phyloP scores from a whole-genome alignment of 441 rosid genomes.

The Breynia disticha region DNA sequence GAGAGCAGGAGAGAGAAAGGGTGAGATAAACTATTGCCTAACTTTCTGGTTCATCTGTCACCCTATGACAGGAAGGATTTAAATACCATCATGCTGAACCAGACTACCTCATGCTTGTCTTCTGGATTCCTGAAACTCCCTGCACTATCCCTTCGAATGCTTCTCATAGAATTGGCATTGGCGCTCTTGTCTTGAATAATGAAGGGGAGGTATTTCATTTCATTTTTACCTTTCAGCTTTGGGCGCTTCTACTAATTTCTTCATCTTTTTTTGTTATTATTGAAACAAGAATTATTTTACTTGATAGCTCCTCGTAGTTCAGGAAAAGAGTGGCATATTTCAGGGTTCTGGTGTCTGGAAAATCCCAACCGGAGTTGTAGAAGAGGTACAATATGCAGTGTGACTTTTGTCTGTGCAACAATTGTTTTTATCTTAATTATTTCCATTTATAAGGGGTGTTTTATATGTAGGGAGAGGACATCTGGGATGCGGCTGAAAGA shows the following conservation, averaged over 20 bases:
- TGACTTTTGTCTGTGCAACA: too few species aligned
- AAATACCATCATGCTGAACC: conserved; percentile 76
- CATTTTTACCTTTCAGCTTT: not conserved
- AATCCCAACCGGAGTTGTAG: conserved; percentile 59
- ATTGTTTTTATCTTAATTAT: conserved; percentile 4
- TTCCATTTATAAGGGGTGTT: too few species aligned
- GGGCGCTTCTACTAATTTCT: too few species aligned
- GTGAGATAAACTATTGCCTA: not conserved
- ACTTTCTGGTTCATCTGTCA: not conserved
- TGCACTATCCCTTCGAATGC: conserved; percentile 60
- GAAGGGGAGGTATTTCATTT: conserved; percentile 28
- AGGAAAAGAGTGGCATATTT: conserved; percentile 54
- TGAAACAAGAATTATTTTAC: not conserved
- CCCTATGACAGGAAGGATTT: conserved; percentile 54
- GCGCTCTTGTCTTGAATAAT: conserved; percentile 51
- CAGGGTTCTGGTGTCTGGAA: conserved; percentile 54
- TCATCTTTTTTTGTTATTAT: too few species aligned
- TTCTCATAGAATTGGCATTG: conserved; percentile 66
- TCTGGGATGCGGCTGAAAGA: conserved; percentile 44
- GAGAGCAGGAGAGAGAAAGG: not conserved
- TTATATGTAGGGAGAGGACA: conserved; percentile 84
- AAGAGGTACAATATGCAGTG: too few species aligned
- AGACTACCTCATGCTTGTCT: conserved; percentile 66
- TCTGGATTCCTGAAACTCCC: conserved; percentile 46
- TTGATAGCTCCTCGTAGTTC: conserved; percentile 60